phyloP scores from a whole-genome alignment of 2,329 filamentous ascomycete genomes.

The Arthrobotrys sphaeroides region DNA sequence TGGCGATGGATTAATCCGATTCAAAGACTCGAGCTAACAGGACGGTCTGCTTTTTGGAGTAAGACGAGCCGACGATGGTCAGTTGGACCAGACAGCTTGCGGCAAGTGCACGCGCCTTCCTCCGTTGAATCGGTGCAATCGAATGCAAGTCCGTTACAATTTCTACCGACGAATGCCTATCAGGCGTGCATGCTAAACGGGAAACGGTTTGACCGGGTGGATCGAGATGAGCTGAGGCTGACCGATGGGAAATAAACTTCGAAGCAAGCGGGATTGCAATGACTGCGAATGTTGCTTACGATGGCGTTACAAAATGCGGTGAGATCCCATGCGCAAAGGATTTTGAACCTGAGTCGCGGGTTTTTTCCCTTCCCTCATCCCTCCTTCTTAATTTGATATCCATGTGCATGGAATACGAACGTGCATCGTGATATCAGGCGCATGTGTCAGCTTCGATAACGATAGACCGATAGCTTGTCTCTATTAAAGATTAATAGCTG shows the following conservation, averaged over 20 bases:
- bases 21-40: not conserved
- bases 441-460: not conserved
- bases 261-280: no score
- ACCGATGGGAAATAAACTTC: not conserved
- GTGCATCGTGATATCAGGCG: not conserved
- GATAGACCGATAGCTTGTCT: not conserved
- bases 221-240: not conserved
- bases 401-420: not conserved
- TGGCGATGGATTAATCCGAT: not conserved
- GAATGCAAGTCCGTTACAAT: not conserved
- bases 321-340: not conserved
- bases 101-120: constrained; percentile 26
- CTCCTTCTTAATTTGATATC: not conserved
- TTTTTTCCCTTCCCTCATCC: no score
- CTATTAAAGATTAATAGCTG: no score
- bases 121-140: not conserved
- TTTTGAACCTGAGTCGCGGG: not conserved
- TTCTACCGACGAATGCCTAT: not conserved
- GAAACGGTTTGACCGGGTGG: not conserved
- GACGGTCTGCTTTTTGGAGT: not conserved
- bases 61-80: not conserved
- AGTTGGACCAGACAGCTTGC: constrained; percentile 7
- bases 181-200: no score
- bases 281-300: not conserved
- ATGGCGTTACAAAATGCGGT: not conserved